Evolutionary conservation across 2,329 filamentous ascomycete genomes (phyloP).

Genomic region (Arthrobotrys conoides): DNA sequence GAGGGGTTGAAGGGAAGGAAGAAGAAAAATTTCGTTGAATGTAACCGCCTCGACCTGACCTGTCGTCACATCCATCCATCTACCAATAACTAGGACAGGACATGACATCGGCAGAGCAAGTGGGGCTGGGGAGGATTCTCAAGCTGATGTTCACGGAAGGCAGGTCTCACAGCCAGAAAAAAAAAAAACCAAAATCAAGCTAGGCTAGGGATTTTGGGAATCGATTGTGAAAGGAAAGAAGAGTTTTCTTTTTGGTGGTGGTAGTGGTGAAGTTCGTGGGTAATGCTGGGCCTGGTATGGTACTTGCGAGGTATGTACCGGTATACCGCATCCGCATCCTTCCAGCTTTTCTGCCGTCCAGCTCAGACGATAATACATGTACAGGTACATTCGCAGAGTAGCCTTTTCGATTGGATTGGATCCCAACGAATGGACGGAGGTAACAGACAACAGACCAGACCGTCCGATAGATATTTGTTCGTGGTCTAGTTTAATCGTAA

Average conservation of each 20-base stretch:
- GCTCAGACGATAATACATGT: slow-evolving; percentile 6
- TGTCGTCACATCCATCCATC: slow-evolving; percentile 31
- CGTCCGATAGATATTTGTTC: slow-evolving; percentile 28
- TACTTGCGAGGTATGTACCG: slow-evolving; percentile 28
- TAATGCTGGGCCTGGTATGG: slow-evolving; percentile 11
- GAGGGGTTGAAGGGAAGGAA: slow-evolving; percentile 26
- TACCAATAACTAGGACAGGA: not conserved
- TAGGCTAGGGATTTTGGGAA: slow-evolving; percentile 15
- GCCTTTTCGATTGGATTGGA: not conserved
- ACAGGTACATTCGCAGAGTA: not conserved
- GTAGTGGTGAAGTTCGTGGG: not conserved
- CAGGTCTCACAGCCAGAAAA: slow-evolving; percentile 34
- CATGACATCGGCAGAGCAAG: slow-evolving; percentile 18
- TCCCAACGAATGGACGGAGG: not conserved
- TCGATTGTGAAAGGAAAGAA: slow-evolving; percentile 13
- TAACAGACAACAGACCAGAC: too few relatives aligned
- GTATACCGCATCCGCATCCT: slow-evolving; percentile 28
- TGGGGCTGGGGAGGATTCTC: slow-evolving; percentile 41
- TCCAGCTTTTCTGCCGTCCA: slow-evolving; percentile 20
- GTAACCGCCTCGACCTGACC: slow-evolving; percentile 48
- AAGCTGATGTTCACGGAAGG: slow-evolving; percentile 58
- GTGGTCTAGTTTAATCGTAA: not conserved
- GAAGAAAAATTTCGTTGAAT: slow-evolving; percentile 38
- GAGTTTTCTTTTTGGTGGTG: not conserved
- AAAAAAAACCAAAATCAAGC: not conserved